These are phyloP conservation scores for Firmiana major DNA, from an alignment of 345 rosid genomes.

Conservation along the genomic window DNA sequence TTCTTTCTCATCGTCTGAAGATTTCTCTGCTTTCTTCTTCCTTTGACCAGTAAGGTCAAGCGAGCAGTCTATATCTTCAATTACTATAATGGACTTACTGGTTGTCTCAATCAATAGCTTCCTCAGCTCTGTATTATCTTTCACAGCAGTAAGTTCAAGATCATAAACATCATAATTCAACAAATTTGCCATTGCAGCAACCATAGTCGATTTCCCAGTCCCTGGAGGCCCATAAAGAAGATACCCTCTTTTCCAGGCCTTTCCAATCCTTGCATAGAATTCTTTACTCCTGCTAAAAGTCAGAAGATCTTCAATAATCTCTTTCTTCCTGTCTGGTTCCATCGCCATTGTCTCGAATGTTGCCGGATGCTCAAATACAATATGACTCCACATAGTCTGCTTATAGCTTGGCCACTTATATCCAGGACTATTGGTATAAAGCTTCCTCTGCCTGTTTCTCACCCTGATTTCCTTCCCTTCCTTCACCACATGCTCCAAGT, in stretches of 20 bases:
- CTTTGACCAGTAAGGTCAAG: slow-evolving; percentile 39
- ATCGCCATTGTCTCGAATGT: slow-evolving; percentile 6
- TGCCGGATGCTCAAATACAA: slow-evolving; percentile 5
- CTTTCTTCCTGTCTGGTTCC: slow-evolving; percentile 15
- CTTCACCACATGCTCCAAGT: slow-evolving; percentile 44
- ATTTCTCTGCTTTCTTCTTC: slow-evolving; percentile 14
- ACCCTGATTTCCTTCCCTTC: slow-evolving; percentile 51
- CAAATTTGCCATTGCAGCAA: slow-evolving; percentile 46
- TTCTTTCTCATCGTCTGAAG: background rate
- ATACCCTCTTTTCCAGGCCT: slow-evolving; percentile 52
- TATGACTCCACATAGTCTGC: slow-evolving; percentile 26
- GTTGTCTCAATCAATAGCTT: slow-evolving; percentile 36
- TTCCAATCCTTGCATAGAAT: slow-evolving; percentile 40
- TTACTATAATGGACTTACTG: slow-evolving; percentile 40
- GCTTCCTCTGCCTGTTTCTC: slow-evolving; percentile 57
- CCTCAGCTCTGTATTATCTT: slow-evolving; percentile 38
- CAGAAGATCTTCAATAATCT: slow-evolving; percentile 35
- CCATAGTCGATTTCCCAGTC: slow-evolving; percentile 49
- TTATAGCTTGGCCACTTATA: slow-evolving; percentile 35
- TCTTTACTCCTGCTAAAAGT: slow-evolving; percentile 35
- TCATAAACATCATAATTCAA: slow-evolving; percentile 40
- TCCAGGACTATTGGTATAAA: slow-evolving; percentile 53
- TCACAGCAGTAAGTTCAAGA: slow-evolving; percentile 34
- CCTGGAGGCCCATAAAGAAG: slow-evolving; percentile 44
- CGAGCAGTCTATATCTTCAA: slow-evolving; percentile 45